A percentile compares a stretch with the other conserved stretches of the same genome.
phyloP scores from a whole-genome alignment of 495 filamentous ascomycete species.

The Penicillium angulare region DNA sequence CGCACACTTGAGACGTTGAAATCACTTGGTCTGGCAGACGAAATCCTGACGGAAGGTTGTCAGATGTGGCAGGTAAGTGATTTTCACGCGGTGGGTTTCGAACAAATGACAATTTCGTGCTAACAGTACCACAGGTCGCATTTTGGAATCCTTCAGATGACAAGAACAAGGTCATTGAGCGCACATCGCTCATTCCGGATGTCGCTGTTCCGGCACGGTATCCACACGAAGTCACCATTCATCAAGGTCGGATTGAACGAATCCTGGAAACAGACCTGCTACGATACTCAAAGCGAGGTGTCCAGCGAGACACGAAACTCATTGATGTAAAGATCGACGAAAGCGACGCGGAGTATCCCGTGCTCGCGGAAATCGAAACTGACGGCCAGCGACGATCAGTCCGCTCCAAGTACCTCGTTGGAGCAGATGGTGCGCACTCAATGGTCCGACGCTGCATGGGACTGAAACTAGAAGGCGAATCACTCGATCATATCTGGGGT shows the following conservation, averaged over 20 bases:
- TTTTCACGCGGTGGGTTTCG: too few relatives aligned
- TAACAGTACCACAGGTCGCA: slow-evolving; percentile 42
- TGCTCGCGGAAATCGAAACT: slow-evolving; percentile 28
- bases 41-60: slow-evolving; percentile 37
- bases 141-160: slow-evolving; percentile 50
- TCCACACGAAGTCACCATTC: slow-evolving; percentile 56
- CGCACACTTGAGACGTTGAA: slow-evolving; percentile 66
- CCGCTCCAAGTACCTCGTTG: slow-evolving; percentile 63
- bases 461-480: slow-evolving; percentile 58
- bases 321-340: slow-evolving; percentile 55
- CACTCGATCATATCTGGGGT: slow-evolving; percentile 64
- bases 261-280: slow-evolving; percentile 57
- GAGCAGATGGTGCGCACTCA: slow-evolving; percentile 66
- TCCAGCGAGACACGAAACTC: slow-evolving; percentile 52
- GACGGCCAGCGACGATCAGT: slow-evolving; percentile 50
- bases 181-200: slow-evolving; percentile 46
- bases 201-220: slow-evolving; percentile 47
- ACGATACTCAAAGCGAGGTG: slow-evolving; percentile 48
- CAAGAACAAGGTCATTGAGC: slow-evolving; percentile 50
- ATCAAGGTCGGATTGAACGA: slow-evolving; percentile 61
- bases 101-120: too few relatives aligned
- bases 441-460: slow-evolving; percentile 59
- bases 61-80: slow-evolving; percentile 39
- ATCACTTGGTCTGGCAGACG: slow-evolving; percentile 35
- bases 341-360: slow-evolving; percentile 51